A percentile compares a stretch with the other conserved stretches of the same genome.
These are phyloP conservation scores for Cronartium quercuum DNA, from an alignment of 1,284 basidiomycete species.

Conservation along the genomic window DNA sequence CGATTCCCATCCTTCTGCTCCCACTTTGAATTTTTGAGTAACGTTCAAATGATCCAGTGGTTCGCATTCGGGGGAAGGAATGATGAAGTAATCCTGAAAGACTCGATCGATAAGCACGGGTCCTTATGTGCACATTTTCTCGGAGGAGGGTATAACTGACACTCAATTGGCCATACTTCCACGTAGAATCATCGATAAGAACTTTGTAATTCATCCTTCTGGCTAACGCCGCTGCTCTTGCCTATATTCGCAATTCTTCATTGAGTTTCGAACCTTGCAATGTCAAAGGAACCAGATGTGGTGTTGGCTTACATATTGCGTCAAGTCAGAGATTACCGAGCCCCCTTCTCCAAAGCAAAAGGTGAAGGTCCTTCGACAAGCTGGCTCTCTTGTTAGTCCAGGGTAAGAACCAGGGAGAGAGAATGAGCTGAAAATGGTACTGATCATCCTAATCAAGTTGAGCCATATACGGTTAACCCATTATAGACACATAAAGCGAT, in stretches of 20 bases:
- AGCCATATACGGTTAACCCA: background rate
- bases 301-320: background rate
- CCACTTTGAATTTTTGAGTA: background rate
- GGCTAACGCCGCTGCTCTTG: background rate
- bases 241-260: background rate
- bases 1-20: background rate
- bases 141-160: background rate
- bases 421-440: background rate
- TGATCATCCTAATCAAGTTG: background rate
- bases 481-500: background rate
- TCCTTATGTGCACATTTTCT: background rate
- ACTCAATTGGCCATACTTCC: background rate
- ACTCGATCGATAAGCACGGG: background rate
- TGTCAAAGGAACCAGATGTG: background rate
- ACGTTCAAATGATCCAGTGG: background rate
- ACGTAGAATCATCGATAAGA: background rate
- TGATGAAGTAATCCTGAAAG: background rate
- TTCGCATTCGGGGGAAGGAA: background rate
- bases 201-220: background rate
- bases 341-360: background rate
- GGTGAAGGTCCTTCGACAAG: background rate
- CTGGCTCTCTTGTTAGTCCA: background rate
- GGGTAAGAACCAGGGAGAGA: background rate
- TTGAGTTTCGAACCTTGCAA: background rate
- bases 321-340: constrained; percentile 1